phyloP scores from a whole-genome alignment of 306 rosid species.

The Quercus robur region DNA sequence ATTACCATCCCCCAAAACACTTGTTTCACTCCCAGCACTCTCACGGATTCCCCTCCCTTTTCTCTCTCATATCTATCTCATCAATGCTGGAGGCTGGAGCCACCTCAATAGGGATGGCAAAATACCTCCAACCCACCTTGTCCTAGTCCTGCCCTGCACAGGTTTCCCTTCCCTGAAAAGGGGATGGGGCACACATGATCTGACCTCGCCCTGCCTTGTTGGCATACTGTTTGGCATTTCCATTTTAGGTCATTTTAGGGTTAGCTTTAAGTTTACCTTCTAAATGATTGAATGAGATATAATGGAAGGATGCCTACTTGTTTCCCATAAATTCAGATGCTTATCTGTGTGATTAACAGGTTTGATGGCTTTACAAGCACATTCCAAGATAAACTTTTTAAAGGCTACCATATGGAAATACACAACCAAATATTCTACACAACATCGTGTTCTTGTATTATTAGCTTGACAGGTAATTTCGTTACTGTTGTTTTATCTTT shows the following conservation, averaged over 20 bases:
- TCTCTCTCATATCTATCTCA: no score
- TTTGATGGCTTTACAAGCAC: slow-evolving; percentile 98
- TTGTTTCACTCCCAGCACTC: no score
- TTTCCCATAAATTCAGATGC: neutral
- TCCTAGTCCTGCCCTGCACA: no score
- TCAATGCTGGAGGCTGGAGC: no score
- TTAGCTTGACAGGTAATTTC: slow-evolving; percentile 80
- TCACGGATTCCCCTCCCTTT: no score
- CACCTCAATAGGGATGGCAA: no score
- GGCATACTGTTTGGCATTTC: neutral
- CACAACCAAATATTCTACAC: slow-evolving; percentile 98
- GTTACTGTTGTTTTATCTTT: slow-evolving; percentile 13
- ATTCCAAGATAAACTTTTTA: slow-evolving; percentile 92
- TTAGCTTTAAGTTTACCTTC: neutral
- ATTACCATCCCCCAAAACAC: no score
- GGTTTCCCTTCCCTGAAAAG: no score
- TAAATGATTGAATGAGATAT: neutral
- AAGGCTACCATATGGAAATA: slow-evolving; percentile 97
- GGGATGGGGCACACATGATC: no score
- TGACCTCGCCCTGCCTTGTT: no score
- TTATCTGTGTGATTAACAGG: slow-evolving; percentile 30
- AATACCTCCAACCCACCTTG: no score
- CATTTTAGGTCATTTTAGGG: neutral
- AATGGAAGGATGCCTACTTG: neutral
- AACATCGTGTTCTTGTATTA: slow-evolving; percentile 81